Base-by-base conservation (phyloP, 179 eudicot genomes). In the Gypsophila paniculata region DNA sequence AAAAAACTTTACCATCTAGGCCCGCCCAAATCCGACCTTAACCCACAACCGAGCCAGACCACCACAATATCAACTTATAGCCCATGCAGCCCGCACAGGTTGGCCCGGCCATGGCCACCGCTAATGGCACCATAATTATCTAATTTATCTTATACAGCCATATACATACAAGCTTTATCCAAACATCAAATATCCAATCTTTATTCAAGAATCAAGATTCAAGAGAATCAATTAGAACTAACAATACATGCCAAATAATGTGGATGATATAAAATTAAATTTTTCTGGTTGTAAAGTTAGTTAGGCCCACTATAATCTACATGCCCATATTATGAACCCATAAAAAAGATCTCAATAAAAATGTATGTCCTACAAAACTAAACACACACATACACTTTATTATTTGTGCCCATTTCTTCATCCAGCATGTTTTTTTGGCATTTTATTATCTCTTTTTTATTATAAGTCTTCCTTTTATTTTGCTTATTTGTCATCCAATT, bases 231-330 rank as follows among this genome's bases (percentile, higher is more conserved):
- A 46, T 12, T 0, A 46, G 2, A 46, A 9, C 52, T 46, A 46
- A 9, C 52, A 8, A 46, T 46, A 12, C 11, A 9, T 42, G 15
- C 15, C 52, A 46, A 23, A 34, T 38, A 62, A 18, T 21, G 55
- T 65, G 34, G 36, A 65, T 23, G 36, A 65, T 23, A 65, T 1
- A 19, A 46, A 34, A 57, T 10, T 38, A 0, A 6, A 6, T 42
- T 42, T 6, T 6, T 73, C 38, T 74, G 78, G 75, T 65, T 17
- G 54, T 69, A 62, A 14, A 77, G 11, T 4, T 42, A 42, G 36
- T 42, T 8, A 7, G 60, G 32, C 65, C 78, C 78, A 71, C 82
- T 75, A 74, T 9, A 67, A 75, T 70, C 72, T 65, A 74, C 75
- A 74, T 74, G 75, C 75, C 72, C 78, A 74, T 70, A 74, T 1